phyloP scores from a whole-genome alignment of 768 basidiomycete genomes.

The Trametes maxima region DNA sequence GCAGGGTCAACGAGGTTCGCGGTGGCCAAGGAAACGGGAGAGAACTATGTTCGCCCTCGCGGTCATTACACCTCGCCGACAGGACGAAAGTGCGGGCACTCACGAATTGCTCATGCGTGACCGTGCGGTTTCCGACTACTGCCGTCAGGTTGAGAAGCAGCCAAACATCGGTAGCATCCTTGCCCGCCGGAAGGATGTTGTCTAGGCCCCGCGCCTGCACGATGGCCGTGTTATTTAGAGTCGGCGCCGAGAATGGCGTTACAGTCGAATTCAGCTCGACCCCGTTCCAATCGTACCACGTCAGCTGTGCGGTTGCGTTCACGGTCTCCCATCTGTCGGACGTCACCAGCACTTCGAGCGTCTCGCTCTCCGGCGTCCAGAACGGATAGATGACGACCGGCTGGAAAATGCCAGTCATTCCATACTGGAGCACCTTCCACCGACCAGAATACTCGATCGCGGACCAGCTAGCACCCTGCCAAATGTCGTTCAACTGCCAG shows the following conservation, averaged over 20 bases:
- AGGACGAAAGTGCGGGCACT: constrained; percentile 25
- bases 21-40: constrained; percentile 49
- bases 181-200: constrained; percentile 48
- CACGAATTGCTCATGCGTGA: constrained; percentile 57
- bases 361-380: constrained; percentile 53
- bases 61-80: background rate
- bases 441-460: constrained; percentile 58
- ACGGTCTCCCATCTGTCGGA: constrained; percentile 55
- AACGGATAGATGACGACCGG: constrained; percentile 57
- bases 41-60: constrained; percentile 43
- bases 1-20: constrained; percentile 53
- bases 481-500: constrained; percentile 64
- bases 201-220: constrained; percentile 43
- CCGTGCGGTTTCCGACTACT: constrained; percentile 37
- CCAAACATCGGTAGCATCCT: constrained; percentile 48
- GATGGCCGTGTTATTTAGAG: constrained; percentile 53
- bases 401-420: constrained; percentile 44
- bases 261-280: constrained; percentile 40
- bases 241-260: constrained; percentile 45
- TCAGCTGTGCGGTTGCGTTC: constrained; percentile 48
- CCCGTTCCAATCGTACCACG: constrained; percentile 62
- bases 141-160: constrained; percentile 54
- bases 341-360: constrained; percentile 51
- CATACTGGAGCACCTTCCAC: constrained; percentile 63
- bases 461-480: constrained; percentile 61